Evolutionary conservation across 805 yeast species (phyloP).

Genomic region (Brettanomyces sp.): DNA sequence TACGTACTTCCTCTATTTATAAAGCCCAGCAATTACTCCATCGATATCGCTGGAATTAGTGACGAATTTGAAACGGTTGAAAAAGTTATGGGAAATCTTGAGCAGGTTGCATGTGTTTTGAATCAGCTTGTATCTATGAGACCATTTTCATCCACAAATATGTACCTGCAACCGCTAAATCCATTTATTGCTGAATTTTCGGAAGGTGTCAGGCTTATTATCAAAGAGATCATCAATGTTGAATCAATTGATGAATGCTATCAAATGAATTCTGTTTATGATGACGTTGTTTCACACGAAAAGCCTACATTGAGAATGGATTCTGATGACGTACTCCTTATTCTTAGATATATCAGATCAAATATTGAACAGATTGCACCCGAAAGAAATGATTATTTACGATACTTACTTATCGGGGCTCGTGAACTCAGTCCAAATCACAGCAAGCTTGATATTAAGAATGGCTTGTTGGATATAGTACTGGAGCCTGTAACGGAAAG

Average conservation of each 20-base stretch:
- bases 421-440: constrained; percentile 12
- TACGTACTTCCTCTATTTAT: constrained; percentile 39
- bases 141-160: constrained; percentile 52
- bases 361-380: constrained; percentile 37
- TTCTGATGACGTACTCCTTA: constrained; percentile 34
- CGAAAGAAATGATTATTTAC: constrained; percentile 36
- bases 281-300: constrained; percentile 48
- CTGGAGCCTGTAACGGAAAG: constrained; percentile 17
- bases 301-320: constrained; percentile 37
- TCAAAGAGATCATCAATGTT: constrained; percentile 42
- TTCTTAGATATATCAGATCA: constrained; percentile 33
- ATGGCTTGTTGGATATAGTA: constrained; percentile 10
- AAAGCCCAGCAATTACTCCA: constrained; percentile 50
- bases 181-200: constrained; percentile 51
- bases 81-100: constrained; percentile 38
- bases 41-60: constrained; percentile 20
- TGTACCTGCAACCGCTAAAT: constrained; percentile 71
- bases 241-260: constrained; percentile 51
- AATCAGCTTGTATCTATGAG: constrained; percentile 60
- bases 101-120: constrained; percentile 47
- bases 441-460: constrained; percentile 10
- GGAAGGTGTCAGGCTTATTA: constrained; percentile 35
- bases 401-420: constrained; percentile 15
- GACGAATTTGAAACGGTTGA: constrained; percentile 17
- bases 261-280: constrained; percentile 47